Conservation (phyloP, 2,329 filamentous ascomycete genomes). For the Arthrobotrys megalospora region DNA sequence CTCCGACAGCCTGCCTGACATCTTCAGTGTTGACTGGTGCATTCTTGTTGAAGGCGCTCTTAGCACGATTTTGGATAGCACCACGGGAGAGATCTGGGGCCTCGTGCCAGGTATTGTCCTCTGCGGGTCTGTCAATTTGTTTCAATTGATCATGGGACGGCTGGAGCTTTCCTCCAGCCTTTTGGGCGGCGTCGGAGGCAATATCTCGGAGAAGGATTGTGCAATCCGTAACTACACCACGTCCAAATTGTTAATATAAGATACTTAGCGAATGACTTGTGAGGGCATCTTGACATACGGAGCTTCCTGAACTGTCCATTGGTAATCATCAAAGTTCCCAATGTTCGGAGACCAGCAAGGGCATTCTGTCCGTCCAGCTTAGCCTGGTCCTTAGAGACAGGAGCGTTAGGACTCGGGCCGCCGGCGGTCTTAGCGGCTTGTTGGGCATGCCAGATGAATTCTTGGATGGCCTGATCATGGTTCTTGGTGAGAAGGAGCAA, state of each 20-base stretch:
- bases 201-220: conserved; percentile 88
- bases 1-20: conserved; percentile 73
- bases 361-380: conserved; percentile 87
- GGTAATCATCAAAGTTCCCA: conserved; percentile 90
- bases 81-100: conserved; percentile 81
- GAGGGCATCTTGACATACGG: conserved; percentile 70
- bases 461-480: conserved; percentile 91
- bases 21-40: conserved; percentile 73
- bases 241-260: not conserved
- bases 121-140: conserved; percentile 85
- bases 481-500: conserved; percentile 91
- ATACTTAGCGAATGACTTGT: too few species aligned
- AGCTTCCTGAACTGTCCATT: conserved; percentile 97
- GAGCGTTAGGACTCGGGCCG: conserved; percentile 67
- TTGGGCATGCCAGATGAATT: conserved; percentile 96
- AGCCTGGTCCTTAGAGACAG: conserved; percentile 81
- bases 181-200: conserved; percentile 87
- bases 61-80: conserved; percentile 78
- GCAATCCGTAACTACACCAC: conserved; percentile 79
- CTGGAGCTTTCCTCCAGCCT: conserved; percentile 80
- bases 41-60: conserved; percentile 74
- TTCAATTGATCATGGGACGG: conserved; percentile 82
- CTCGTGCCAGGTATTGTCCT: conserved; percentile 95
- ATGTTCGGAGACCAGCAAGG: conserved; percentile 85
- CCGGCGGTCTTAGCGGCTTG: conserved; percentile 75